Evolutionary conservation across 148 eudicot species (phyloP).

Genomic region (Nepenthes gracilis): DNA sequence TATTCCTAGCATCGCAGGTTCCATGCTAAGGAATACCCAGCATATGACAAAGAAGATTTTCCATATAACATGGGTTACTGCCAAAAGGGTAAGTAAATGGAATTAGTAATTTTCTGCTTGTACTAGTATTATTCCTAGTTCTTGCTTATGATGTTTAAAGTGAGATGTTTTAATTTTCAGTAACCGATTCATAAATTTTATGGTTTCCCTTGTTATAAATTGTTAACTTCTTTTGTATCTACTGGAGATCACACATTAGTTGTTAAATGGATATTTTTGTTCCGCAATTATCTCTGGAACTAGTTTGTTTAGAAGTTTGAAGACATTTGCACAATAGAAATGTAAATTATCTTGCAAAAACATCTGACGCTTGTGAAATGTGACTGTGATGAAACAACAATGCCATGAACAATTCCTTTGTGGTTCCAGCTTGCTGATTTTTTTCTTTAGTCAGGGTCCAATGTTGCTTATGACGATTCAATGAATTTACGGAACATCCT

Average conservation of each 20-base stretch:
- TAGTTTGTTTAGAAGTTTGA: too few relatives aligned
- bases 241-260: too few relatives aligned
- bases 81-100: conserved; percentile 49
- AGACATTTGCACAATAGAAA: too few relatives aligned
- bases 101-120: neutral
- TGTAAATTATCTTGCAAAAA: neutral
- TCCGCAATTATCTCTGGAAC: too few relatives aligned
- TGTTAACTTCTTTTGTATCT: too few relatives aligned
- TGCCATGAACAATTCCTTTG: neutral
- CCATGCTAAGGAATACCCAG: conserved; percentile 96
- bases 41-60: conserved; percentile 50
- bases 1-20: conserved; percentile 35
- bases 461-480: conserved; percentile 46
- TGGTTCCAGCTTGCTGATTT: neutral
- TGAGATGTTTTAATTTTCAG: neutral
- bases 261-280: too few relatives aligned
- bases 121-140: neutral
- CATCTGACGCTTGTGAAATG: neutral
- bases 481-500: conserved; percentile 93
- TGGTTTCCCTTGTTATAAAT: too few relatives aligned
- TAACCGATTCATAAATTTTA: too few relatives aligned
- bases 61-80: conserved; percentile 88
- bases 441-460: conserved; percentile 44
- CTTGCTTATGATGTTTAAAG: neutral
- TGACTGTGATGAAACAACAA: neutral